These are phyloP conservation scores for Brettanomyces nanus DNA, from an alignment of 805 yeast genomes.

Conservation along the genomic window DNA sequence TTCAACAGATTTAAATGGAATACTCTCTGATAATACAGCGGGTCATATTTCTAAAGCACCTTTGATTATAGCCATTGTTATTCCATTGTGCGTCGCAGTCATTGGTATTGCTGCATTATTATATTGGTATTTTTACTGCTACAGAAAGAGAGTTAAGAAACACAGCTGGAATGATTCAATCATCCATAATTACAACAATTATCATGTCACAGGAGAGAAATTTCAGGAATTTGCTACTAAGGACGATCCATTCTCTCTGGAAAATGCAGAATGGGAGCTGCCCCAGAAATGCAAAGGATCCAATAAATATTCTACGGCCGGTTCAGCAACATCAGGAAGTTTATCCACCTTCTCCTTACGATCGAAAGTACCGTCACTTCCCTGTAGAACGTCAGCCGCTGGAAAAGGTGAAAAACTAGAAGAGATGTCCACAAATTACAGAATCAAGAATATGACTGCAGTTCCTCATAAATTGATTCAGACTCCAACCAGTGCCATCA, in stretches of 20 bases:
- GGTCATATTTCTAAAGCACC: not conserved
- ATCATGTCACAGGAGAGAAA: not conserved
- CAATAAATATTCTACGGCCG: not conserved
- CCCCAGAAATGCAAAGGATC: too few relatives aligned
- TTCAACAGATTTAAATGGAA: not conserved
- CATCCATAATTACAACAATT: not conserved
- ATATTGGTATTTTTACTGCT: not conserved
- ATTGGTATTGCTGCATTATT: not conserved
- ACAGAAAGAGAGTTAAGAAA: not conserved
- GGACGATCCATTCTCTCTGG: not conserved
- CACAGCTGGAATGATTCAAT: not conserved
- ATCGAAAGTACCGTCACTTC: not conserved
- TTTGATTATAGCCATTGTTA: not conserved
- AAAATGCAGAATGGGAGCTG: not conserved
- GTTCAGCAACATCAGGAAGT: not conserved
- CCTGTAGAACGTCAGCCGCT: not conserved
- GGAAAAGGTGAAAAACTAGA: not conserved
- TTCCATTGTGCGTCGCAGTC: not conserved
- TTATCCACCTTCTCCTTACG: not conserved
- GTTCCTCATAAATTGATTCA: constrained; percentile 12
- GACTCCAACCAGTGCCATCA: constrained; percentile 14
- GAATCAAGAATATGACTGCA: constrained; percentile 13
- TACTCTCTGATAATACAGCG: not conserved
- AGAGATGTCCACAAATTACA: not conserved
- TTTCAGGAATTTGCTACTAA: not conserved